These are phyloP conservation scores for Puccinia polysora DNA, from an alignment of 1,284 basidiomycete genomes.

Conservation along the genomic window DNA sequence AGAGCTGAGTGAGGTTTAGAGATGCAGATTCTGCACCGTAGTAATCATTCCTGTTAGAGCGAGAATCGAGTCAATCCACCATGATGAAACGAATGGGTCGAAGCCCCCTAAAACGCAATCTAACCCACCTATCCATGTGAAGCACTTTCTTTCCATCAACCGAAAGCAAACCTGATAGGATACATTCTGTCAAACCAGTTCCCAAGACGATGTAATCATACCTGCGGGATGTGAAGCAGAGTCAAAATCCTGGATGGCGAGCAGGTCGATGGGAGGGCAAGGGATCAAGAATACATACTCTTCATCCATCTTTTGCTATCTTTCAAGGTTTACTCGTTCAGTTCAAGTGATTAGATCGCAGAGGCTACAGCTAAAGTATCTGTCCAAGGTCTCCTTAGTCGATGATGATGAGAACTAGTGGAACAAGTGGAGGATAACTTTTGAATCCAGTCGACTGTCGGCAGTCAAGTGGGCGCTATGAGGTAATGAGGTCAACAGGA, in stretches of 20 bases:
- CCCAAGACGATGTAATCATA: constrained; percentile 57
- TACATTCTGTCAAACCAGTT: constrained; percentile 96
- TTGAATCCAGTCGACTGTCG: too few relatives aligned
- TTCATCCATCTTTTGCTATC: constrained; percentile 40
- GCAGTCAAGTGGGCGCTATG: too few relatives aligned
- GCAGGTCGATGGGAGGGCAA: not conserved
- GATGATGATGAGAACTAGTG: too few relatives aligned
- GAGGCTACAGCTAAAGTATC: too few relatives aligned
- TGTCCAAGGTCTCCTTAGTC: too few relatives aligned
- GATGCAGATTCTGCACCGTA: constrained; percentile 97
- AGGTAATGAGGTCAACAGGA: too few relatives aligned
- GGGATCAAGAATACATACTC: not conserved
- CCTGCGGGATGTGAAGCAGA: not conserved
- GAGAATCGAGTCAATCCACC: not conserved
- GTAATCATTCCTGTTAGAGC: constrained; percentile 72
- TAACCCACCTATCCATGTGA: constrained; percentile 74
- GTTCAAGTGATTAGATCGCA: too few relatives aligned
- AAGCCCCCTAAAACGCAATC: not conserved
- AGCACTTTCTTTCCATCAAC: constrained; percentile 99
- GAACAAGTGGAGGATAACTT: too few relatives aligned
- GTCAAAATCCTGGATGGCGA: not conserved
- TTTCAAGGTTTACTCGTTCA: too few relatives aligned
- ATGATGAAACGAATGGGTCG: not conserved
- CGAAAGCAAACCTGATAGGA: constrained; percentile 89
- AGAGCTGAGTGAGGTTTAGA: constrained; percentile 96